These are phyloP conservation scores for Cornus suecica DNA, from an alignment of 148 eudicot species.

Conservation along the genomic window DNA sequence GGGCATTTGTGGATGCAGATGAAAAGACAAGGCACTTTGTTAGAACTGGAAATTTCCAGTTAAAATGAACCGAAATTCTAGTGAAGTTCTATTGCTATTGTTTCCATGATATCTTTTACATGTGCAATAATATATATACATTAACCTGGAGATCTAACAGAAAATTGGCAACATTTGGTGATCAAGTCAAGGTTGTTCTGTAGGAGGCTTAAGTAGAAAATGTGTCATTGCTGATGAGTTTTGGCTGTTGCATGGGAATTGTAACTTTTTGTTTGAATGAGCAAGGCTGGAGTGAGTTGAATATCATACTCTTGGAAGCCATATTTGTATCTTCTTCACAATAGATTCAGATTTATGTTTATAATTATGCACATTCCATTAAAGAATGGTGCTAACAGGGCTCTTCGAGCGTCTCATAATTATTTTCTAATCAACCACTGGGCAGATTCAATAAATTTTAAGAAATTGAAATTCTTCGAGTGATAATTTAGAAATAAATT, in stretches of 20 bases:
- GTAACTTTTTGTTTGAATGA: not conserved
- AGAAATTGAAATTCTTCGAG: too few species aligned
- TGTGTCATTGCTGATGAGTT: not conserved
- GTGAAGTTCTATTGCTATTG: not conserved
- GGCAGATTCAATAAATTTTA: too few species aligned
- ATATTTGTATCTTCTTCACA: not conserved
- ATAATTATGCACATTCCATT: too few species aligned
- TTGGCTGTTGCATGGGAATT: not conserved
- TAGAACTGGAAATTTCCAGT: not conserved
- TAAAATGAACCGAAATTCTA: not conserved
- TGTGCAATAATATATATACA: not conserved
- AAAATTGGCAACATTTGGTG: not conserved
- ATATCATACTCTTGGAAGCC: not conserved
- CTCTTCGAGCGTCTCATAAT: too few species aligned
- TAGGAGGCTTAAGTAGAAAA: not conserved
- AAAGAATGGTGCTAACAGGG: too few species aligned
- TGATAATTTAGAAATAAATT: too few species aligned
- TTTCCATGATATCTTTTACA: not conserved
- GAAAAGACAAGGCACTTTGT: slow-evolving; percentile 21
- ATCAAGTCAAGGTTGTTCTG: not conserved
- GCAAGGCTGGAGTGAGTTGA: not conserved
- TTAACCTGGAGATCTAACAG: not conserved
- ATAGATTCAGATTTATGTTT: not conserved
- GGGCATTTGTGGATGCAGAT: slow-evolving; percentile 45
- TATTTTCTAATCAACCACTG: too few species aligned